Conservation (phyloP, 2,329 filamentous ascomycete genomes). For the Tolypocladium tropicale region DNA sequence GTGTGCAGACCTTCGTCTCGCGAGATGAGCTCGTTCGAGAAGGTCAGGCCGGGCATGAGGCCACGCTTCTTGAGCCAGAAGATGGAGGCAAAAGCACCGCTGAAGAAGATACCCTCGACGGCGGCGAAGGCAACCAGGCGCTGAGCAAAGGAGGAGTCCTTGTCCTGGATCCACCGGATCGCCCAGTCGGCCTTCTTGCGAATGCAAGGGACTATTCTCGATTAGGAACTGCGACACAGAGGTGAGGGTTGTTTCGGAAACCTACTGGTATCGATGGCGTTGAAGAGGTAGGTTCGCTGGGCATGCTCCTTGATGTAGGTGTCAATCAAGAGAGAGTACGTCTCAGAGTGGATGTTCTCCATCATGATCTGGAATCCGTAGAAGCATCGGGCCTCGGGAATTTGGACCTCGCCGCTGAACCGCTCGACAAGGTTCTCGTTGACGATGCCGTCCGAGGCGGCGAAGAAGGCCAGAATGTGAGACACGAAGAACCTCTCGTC, state of each 20-base stretch:
- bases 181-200: conserved; percentile 99
- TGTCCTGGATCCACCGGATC: conserved; percentile 86
- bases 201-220: conserved; percentile 71
- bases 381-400: conserved; percentile 97
- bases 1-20: conserved; percentile 99
- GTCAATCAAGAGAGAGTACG: conserved; percentile 97
- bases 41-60: conserved; percentile 95
- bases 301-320: conserved; percentile 98
- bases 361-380: conserved; percentile 99
- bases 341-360: conserved; percentile 99
- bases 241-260: conserved; percentile 6
- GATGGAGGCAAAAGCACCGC: conserved; percentile 94
- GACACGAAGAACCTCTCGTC: conserved; percentile 98
- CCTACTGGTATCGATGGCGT: conserved; percentile 94
- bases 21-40: conserved; percentile 99
- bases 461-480: conserved; percentile 97
- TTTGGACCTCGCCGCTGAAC: conserved; percentile 93
- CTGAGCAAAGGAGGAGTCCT: conserved; percentile 88
- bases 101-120: conserved; percentile 99
- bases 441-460: conserved; percentile 96
- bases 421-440: conserved; percentile 99
- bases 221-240: conserved; percentile 8
- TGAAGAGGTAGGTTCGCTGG: conserved; percentile 91
- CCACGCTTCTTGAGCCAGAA: conserved; percentile 99
- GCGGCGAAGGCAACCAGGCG: conserved; percentile 94